Evolutionary conservation across 495 filamentous ascomycete species (phyloP).

Genomic region (Articulospora tetracladia): DNA sequence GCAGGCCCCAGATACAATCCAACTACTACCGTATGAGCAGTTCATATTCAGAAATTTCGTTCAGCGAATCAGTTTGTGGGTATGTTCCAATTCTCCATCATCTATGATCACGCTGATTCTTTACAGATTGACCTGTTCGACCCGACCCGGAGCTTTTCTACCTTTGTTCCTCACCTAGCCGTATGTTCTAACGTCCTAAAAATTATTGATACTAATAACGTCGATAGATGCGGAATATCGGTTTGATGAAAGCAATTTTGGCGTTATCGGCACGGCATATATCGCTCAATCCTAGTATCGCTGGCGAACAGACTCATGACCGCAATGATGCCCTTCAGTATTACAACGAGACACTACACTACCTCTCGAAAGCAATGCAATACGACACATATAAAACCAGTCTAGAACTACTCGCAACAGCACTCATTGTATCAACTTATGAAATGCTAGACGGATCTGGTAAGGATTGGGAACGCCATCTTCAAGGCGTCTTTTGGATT

Average conservation of each 20-base stretch:
- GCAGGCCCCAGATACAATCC: slow-evolving; percentile 1
- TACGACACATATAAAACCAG: slow-evolving; percentile 31
- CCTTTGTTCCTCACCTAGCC: slow-evolving; percentile 28
- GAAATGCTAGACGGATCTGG: slow-evolving; percentile 25
- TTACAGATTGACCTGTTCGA: slow-evolving; percentile 29
- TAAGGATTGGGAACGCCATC: slow-evolving; percentile 31
- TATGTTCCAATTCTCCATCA: not conserved
- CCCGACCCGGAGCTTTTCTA: slow-evolving; percentile 26
- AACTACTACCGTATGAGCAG: slow-evolving; percentile 4
- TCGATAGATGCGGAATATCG: slow-evolving; percentile 19
- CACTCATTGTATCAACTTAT: slow-evolving; percentile 31
- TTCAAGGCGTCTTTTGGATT: slow-evolving; percentile 31
- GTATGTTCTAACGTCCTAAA: not conserved
- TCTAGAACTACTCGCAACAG: slow-evolving; percentile 31
- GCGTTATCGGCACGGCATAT: slow-evolving; percentile 27
- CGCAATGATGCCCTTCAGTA: slow-evolving; percentile 29
- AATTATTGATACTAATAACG: not conserved
- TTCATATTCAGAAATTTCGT: slow-evolving; percentile 14
- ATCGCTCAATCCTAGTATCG: slow-evolving; percentile 9
- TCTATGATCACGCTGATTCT: not conserved
- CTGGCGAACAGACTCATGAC: slow-evolving; percentile 5
- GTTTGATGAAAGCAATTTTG: slow-evolving; percentile 30
- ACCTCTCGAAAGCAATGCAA: slow-evolving; percentile 29
- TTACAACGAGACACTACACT: slow-evolving; percentile 36
- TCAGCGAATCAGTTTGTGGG: slow-evolving; percentile 11